phyloP scores from a whole-genome alignment of 208 protist genomes.

The Crithidia mellificae region DNA sequence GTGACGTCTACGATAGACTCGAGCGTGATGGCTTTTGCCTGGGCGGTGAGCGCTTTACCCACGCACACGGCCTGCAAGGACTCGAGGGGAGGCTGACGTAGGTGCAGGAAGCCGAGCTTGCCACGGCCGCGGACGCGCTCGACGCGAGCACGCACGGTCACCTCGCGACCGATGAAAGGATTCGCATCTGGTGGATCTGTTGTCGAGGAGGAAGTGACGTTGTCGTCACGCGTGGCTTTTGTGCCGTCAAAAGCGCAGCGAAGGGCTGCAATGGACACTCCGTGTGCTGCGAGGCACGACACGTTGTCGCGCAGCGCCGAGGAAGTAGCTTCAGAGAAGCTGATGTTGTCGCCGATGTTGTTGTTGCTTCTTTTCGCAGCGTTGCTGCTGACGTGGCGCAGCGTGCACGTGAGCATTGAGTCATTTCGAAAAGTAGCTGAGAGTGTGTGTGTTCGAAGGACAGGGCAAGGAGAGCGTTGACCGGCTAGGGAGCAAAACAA shows the following conservation, averaged over 20 bases:
- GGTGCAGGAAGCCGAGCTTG: slow-evolving; percentile 65
- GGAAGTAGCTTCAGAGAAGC: neutral
- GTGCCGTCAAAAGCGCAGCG: slow-evolving; percentile 9
- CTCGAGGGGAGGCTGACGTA: slow-evolving; percentile 69
- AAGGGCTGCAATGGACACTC: slow-evolving; percentile 21
- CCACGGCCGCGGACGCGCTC: slow-evolving; percentile 58
- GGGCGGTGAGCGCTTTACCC: slow-evolving; percentile 31
- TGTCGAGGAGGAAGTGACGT: neutral
- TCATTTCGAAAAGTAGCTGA: too few relatives aligned
- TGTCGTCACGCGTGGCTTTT: neutral
- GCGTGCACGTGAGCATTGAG: too few relatives aligned
- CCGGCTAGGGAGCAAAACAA: too few relatives aligned
- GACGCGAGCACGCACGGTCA: slow-evolving; percentile 60
- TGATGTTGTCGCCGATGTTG: neutral
- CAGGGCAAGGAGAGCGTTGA: too few relatives aligned
- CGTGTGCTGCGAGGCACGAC: slow-evolving; percentile 19
- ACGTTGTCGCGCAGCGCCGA: neutral
- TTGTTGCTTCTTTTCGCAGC: too few relatives aligned
- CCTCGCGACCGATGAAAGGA: neutral
- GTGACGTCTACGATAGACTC: slow-evolving; percentile 77
- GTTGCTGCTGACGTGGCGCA: too few relatives aligned
- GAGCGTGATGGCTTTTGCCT: slow-evolving; percentile 48
- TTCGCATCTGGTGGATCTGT: neutral
- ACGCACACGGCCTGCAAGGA: slow-evolving; percentile 73
- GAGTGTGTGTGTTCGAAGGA: too few relatives aligned